Base-by-base conservation (phyloP, 208 protist species). In the Phytomonas sp. region DNA sequence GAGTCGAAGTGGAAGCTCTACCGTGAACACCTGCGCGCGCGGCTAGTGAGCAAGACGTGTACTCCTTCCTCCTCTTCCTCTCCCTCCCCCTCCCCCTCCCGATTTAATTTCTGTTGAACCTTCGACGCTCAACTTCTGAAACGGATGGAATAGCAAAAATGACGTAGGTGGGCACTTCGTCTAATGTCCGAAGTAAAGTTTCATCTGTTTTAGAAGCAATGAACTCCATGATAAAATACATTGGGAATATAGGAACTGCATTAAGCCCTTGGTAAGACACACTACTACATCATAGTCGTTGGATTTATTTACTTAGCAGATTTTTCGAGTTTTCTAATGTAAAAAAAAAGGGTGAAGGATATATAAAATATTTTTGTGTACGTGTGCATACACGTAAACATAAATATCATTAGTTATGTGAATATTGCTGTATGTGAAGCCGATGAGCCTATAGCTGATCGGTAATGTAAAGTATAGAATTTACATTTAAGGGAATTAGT, bases 1-100 rank as follows among this genome's bases (percentile, higher is more conserved):
- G 45, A 56, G 45, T 12, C 45, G 45, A 56, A 73, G 33, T 84
- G 82, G 82, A 62, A 1, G 0, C 45, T 70, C 30, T 76, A 82
- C 60, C 37, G 71, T 0, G 63, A 65, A 3, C 73, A 87, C 66
- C n/a, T 80, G 68, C 19, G 49, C 56, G 19, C 31, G 52, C 68
- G 67, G 11, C 11, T 10, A 19, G 45, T 2, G 45, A 23, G 1
- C 2, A 19, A 56, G 16, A 26, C 19, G 45, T 0, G 11, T 11
- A 56, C 6, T 8, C 8, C 34, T 8, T 11, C 34, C 34, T 37
- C 34, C 34, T 11, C 34, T n/a, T n/a, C n/a, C n/a, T n/a, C n/a
- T n/a, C n/a, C n/a, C n/a, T n/a, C n/a, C n/a, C n/a, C n/a, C n/a
- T n/a, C n/a, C n/a, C 40, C 40, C 40, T 23, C 19, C 40, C 12